These are phyloP conservation scores for Pezicula neosporulosa DNA, from an alignment of 2,329 filamentous ascomycete species.

Conservation along the genomic window DNA sequence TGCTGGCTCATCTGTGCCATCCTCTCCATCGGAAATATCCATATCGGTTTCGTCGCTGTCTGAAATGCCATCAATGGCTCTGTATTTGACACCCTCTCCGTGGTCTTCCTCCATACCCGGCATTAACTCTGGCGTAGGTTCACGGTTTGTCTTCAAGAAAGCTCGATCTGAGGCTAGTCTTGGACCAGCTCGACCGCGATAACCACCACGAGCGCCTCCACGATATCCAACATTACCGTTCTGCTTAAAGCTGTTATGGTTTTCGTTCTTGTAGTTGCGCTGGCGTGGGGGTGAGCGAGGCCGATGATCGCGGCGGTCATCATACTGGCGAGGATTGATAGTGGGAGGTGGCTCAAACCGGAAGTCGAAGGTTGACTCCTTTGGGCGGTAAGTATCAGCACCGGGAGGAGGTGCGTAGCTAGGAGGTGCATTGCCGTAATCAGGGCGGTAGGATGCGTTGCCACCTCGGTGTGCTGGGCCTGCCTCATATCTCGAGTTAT, in stretches of 20 bases:
- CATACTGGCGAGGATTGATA: constrained; percentile 19
- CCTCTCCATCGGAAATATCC: constrained; percentile 52
- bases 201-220: constrained; percentile 17
- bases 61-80: constrained; percentile 53
- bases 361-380: constrained; percentile 22
- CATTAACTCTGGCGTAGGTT: constrained; percentile 31
- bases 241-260: constrained; percentile 5
- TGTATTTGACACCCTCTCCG: constrained; percentile 43
- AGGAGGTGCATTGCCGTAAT: constrained; percentile 3
- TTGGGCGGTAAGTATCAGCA: constrained; percentile 16
- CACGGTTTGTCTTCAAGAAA: constrained; percentile 29
- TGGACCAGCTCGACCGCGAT: constrained; percentile 22
- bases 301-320: constrained; percentile 13
- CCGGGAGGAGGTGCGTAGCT: neutral
- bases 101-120: constrained; percentile 28
- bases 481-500: constrained; percentile 5
- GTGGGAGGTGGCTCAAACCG: constrained; percentile 26
- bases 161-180: constrained; percentile 28
- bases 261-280: constrained; percentile 1
- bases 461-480: constrained; percentile 2
- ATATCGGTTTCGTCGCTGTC: constrained; percentile 60
- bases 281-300: constrained; percentile 19
- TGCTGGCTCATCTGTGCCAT: constrained; percentile 32
- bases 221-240: constrained; percentile 5
- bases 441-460: constrained; percentile 2